These are phyloP conservation scores for Camillea tinctor DNA, from an alignment of 2,329 filamentous ascomycete genomes.

Conservation along the genomic window DNA sequence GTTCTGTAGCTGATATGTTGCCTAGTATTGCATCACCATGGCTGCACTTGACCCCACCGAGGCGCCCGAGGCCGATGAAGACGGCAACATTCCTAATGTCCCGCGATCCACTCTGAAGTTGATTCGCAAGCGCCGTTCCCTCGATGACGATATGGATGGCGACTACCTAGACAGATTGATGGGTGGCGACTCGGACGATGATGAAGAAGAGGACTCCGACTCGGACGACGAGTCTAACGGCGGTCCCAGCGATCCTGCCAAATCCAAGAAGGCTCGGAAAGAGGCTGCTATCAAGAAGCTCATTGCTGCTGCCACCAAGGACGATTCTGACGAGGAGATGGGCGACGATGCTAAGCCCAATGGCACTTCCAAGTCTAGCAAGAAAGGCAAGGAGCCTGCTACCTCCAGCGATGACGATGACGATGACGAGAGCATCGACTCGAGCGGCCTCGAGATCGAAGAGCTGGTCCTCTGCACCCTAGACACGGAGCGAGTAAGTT, in stretches of 20 bases:
- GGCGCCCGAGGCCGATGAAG: conserved; percentile 63
- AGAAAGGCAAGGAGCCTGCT: conserved; percentile 71
- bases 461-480: conserved; percentile 95
- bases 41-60: conserved; percentile 92
- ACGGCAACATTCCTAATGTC: conserved; percentile 58
- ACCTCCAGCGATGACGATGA: conserved; percentile 43
- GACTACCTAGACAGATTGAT: conserved; percentile 60
- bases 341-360: conserved; percentile 59
- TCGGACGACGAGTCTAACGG: conserved; percentile 77
- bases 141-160: conserved; percentile 65
- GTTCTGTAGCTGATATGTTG: conserved; percentile 28
- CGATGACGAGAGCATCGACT: conserved; percentile 57
- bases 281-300: conserved; percentile 77
- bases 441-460: conserved; percentile 68
- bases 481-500: conserved; percentile 81
- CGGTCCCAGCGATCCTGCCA: conserved; percentile 86
- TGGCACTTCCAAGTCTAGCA: conserved; percentile 55
- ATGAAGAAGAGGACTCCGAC: conserved; percentile 50
- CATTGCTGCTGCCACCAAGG: conserved; percentile 62
- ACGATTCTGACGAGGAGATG: conserved; percentile 69
- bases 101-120: conserved; percentile 88
- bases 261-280: conserved; percentile 83
- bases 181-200: conserved; percentile 47
- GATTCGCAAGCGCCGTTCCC: conserved; percentile 67
- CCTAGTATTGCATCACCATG: conserved; percentile 95